A percentile compares a stretch with the other conserved stretches of the same genome.
Conservation (phyloP, 805 yeast species). For the Schwanniomyces yamadae region DNA sequence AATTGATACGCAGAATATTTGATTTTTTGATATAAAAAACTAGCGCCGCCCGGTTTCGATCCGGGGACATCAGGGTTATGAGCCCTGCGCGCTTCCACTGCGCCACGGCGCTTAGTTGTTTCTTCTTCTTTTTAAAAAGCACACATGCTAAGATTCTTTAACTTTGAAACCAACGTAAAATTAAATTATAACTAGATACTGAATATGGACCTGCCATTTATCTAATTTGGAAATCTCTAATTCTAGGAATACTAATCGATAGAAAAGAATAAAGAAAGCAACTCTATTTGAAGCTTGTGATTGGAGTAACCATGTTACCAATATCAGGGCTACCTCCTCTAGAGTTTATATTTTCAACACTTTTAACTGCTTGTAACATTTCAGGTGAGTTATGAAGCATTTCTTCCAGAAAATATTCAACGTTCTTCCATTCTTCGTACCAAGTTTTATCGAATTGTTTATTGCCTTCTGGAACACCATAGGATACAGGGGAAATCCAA, state of each 20-base stretch:
- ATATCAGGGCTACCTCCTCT: constrained; percentile 1
- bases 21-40: too few species aligned
- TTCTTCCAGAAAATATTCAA: constrained; percentile 2
- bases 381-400: constrained; percentile 1
- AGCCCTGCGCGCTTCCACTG: constrained; percentile 99
- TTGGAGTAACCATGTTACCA: constrained; percentile 3
- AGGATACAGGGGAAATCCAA: not conserved
- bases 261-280: too few species aligned
- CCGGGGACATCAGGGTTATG: constrained; percentile 98
- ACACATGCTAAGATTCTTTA: too few species aligned
- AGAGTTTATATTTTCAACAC: constrained; percentile 1
- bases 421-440: constrained; percentile 5
- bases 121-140: too few species aligned
- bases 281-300: constrained; percentile 2
- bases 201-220: too few species aligned
- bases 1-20: too few species aligned
- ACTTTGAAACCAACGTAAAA: too few species aligned
- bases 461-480: constrained; percentile 2
- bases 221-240: too few species aligned
- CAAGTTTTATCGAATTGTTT: constrained; percentile 1
- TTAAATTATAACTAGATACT: too few species aligned
- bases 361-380: constrained; percentile 1
- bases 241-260: too few species aligned
- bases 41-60: constrained; percentile 97
- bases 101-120: constrained; percentile 95